These are phyloP conservation scores for Pseudogymnoascus sp. DNA, from an alignment of 2,329 filamentous ascomycete genomes.

Conservation along the genomic window DNA sequence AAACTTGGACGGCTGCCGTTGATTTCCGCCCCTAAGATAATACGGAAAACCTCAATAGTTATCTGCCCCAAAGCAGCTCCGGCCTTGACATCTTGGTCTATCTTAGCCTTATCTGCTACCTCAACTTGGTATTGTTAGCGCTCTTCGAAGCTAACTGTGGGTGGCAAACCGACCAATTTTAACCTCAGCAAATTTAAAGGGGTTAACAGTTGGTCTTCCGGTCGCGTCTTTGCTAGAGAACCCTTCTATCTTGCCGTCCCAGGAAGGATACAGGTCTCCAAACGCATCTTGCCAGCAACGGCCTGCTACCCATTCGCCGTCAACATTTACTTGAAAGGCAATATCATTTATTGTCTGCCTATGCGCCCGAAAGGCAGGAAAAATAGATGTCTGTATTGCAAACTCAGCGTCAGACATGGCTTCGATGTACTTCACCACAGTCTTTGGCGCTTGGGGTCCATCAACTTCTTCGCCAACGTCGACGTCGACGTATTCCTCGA, in stretches of 20 bases:
- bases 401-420: background rate
- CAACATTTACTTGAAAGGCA: background rate
- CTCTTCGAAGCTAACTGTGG: background rate
- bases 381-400: background rate
- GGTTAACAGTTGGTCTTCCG: background rate
- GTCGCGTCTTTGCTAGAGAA: background rate
- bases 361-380: background rate
- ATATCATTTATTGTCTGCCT: background rate
- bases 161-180: background rate
- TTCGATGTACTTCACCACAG: background rate
- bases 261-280: background rate
- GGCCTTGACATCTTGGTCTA: background rate
- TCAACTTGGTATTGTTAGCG: background rate
- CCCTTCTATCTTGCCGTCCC: background rate
- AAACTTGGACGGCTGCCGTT: background rate
- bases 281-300: background rate
- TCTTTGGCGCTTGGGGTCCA: background rate
- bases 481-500: slow-evolving; percentile 15
- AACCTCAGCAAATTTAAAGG: background rate
- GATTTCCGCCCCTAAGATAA: background rate
- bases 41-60: background rate
- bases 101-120: background rate
- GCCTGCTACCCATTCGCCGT: background rate
- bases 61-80: slow-evolving; percentile 11
- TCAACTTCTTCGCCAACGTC: background rate